phyloP scores from a whole-genome alignment of 768 basidiomycete species.

The Tylopilus sp. region DNA sequence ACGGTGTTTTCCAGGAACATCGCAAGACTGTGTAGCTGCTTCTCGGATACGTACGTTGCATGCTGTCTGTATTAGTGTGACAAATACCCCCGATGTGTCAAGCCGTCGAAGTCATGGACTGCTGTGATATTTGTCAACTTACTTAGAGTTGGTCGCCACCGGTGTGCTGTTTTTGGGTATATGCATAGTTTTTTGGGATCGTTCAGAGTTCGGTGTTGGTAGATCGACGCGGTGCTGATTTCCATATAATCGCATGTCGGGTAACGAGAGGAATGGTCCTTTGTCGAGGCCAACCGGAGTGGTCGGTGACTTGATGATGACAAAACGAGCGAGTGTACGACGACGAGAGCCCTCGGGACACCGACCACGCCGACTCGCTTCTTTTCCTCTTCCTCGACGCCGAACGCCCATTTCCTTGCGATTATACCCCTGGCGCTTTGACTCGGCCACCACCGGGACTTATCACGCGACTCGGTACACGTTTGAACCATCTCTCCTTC shows the following conservation, averaged over 20 bases:
- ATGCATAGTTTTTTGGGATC: too few relatives aligned
- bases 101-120: conserved; percentile 3
- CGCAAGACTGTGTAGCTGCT: conserved; percentile 33
- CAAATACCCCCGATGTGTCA: neutral
- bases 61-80: neutral
- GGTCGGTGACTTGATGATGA: conserved; percentile 31
- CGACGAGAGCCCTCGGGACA: conserved; percentile 15
- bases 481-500: neutral
- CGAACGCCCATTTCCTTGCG: neutral
- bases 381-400: conserved; percentile 10
- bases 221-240: neutral
- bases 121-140: neutral
- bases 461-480: conserved; percentile 13
- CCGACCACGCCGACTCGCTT: neutral
- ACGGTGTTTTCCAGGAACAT: conserved; percentile 38
- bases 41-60: too few relatives aligned
- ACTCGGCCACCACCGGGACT: neutral
- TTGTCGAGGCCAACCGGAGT: conserved; percentile 2
- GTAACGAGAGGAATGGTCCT: neutral
- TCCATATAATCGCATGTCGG: too few relatives aligned
- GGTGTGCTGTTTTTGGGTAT: too few relatives aligned
- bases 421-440: conserved; percentile 5
- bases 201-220: neutral
- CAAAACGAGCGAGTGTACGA: conserved; percentile 25
- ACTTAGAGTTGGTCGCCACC: too few relatives aligned